Conservation (phyloP, 768 basidiomycete species). For the Calocybe gangraenosa region DNA sequence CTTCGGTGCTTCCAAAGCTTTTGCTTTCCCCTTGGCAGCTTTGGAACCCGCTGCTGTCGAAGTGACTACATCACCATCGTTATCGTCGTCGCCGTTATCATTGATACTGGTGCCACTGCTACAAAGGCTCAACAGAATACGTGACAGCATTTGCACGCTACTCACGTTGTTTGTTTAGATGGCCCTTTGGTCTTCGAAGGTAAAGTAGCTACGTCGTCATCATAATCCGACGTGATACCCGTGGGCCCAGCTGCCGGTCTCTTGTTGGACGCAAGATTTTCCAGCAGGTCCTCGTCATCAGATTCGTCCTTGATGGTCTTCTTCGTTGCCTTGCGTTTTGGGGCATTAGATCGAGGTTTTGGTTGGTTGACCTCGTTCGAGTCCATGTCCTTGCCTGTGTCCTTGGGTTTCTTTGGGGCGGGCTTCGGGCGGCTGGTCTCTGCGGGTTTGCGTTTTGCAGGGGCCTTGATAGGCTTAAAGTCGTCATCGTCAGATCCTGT, state of each 20-base stretch:
- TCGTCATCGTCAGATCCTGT: constrained; percentile 39
- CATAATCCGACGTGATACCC: constrained; percentile 25
- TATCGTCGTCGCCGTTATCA: constrained; percentile 5
- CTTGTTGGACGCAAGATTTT: constrained; percentile 14
- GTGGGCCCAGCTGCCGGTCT: constrained; percentile 14
- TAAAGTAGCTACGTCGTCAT: constrained; percentile 20
- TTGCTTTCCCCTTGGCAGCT: constrained; percentile 16
- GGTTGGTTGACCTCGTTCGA: constrained; percentile 17
- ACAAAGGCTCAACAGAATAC: not conserved
- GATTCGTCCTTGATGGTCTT: constrained; percentile 16
- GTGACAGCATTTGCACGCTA: too few species aligned
- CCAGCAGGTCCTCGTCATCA: constrained; percentile 16
- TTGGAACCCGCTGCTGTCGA: not conserved
- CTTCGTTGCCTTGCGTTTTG: constrained; percentile 20
- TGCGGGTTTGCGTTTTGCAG: constrained; percentile 36
- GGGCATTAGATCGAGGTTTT: constrained; percentile 8
- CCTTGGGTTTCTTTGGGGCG: constrained; percentile 22
- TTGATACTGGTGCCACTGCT: not conserved
- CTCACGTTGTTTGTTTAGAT: constrained; percentile 9
- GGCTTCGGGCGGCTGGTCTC: constrained; percentile 24
- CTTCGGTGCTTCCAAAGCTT: constrained; percentile 36
- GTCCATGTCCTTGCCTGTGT: constrained; percentile 23
- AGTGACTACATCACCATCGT: constrained; percentile 12
- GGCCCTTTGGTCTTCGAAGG: constrained; percentile 14
- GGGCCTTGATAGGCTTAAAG: constrained; percentile 44